phyloP scores from a whole-genome alignment of 2,329 filamentous ascomycete species.

The Ceratocystiopsis brevicomis region DNA sequence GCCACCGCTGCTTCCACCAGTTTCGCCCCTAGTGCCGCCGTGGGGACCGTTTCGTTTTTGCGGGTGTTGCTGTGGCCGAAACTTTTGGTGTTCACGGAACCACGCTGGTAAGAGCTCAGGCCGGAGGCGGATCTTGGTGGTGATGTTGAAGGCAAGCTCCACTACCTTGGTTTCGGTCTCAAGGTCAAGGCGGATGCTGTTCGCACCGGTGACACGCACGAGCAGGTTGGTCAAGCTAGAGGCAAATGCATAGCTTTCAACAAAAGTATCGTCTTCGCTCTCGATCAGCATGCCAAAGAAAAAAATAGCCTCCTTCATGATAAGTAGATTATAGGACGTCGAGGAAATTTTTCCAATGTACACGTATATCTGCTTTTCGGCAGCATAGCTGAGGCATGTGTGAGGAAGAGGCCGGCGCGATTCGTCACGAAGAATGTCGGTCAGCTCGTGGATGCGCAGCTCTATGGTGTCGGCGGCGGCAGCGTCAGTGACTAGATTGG shows the following conservation, averaged over 20 bases:
- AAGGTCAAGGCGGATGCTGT: slow-evolving; percentile 51
- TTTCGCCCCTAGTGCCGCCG: background rate
- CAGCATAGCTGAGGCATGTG: slow-evolving; percentile 75
- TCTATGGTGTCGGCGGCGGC: slow-evolving; percentile 45
- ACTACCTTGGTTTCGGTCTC: slow-evolving; percentile 80
- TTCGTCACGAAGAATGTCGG: slow-evolving; percentile 68
- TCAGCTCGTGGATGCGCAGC: slow-evolving; percentile 42
- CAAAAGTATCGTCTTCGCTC: slow-evolving; percentile 87
- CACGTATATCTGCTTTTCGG: slow-evolving; percentile 73
- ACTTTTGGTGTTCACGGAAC: slow-evolving; percentile 32
- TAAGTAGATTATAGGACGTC: slow-evolving; percentile 64
- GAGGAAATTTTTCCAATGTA: slow-evolving; percentile 78
- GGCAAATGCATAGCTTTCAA: slow-evolving; percentile 73
- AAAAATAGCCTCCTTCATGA: slow-evolving; percentile 67
- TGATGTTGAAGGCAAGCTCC: slow-evolving; percentile 86
- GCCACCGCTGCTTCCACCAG: background rate
- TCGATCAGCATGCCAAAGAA: slow-evolving; percentile 88
- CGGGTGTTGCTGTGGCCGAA: too few relatives aligned
- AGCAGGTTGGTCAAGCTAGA: slow-evolving; percentile 74
- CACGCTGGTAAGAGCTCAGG: slow-evolving; percentile 75
- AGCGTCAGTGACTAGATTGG: slow-evolving; percentile 39
- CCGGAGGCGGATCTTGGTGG: slow-evolving; percentile 83
- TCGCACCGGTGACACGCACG: slow-evolving; percentile 55
- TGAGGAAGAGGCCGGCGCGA: slow-evolving; percentile 75
- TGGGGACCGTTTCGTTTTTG: too few relatives aligned